Evolutionary conservation across 208 protist species (phyloP).

Genomic region (Acanthamoeba sp.): DNA sequence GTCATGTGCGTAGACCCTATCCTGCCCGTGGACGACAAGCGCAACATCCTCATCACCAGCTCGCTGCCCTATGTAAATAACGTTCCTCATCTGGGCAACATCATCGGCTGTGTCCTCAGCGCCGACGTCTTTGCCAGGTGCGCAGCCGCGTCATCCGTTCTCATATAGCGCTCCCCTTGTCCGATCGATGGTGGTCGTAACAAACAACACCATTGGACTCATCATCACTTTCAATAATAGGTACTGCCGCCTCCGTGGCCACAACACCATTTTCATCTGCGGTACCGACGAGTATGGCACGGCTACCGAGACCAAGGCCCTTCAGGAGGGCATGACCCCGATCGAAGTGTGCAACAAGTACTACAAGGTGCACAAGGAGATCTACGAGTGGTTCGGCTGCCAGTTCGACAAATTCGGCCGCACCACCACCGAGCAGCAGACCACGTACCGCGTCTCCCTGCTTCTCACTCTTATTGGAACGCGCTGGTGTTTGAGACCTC

Average conservation of each 20-base stretch:
- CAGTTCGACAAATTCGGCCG: constrained; percentile 92
- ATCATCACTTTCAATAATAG: not conserved
- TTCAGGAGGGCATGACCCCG: constrained; percentile 87
- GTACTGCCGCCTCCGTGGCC: constrained; percentile 85
- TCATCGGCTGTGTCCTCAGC: constrained; percentile 92
- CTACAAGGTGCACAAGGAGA: constrained; percentile 88
- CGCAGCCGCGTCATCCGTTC: not conserved
- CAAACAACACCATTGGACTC: too few relatives aligned
- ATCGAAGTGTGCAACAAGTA: constrained; percentile 92
- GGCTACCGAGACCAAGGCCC: constrained; percentile 91
- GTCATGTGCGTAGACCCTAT: not conserved
- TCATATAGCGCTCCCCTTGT: not conserved
- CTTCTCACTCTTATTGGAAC: too few relatives aligned
- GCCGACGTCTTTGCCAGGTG: constrained; percentile 91
- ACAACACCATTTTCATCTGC: constrained; percentile 92
- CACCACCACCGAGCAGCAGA: constrained; percentile 89
- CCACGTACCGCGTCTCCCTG: constrained; percentile 55
- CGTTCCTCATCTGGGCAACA: constrained; percentile 93
- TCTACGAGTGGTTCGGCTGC: constrained; percentile 94
- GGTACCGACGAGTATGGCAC: constrained; percentile 94
- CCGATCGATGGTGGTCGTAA: too few relatives aligned
- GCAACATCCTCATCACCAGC: constrained; percentile 92
- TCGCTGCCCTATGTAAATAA: constrained; percentile 94
- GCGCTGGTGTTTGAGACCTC: too few relatives aligned
- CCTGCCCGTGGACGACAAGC: constrained; percentile 79